A percentile compares a stretch with the other conserved stretches of the same genome.
phyloP scores from a whole-genome alignment of 306 rosid species.

The Prunus persica region Prunus_persica_NCBIv2 NC_034015.1:20901001-20901500 shows the following conservation, averaged over 20 bases:
- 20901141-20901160: conserved; percentile 14
- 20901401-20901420: background rate
- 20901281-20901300: background rate
- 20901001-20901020: background rate
- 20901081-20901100: conserved; percentile 6
- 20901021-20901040: background rate
- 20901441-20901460: background rate
- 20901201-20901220: background rate
- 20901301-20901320: background rate
- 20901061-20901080: conserved; percentile 11
- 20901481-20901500: conserved; percentile 1
- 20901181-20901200: conserved; percentile 8
- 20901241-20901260: background rate
- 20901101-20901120: conserved; percentile 13
- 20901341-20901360: conserved; percentile 1
- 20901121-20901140: conserved; percentile 13
- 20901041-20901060: background rate
- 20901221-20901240: conserved; percentile 5
- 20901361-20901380: background rate
- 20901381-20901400: background rate
- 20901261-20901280: background rate
- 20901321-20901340: background rate
- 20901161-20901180: conserved; percentile 1
- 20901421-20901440: background rate
- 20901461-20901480: background rate